A percentile compares a stretch with the other conserved stretches of the same genome.
These are phyloP conservation scores for Pleochaeta shiraiana DNA, from an alignment of 2,329 filamentous ascomycete species.

Conservation along the genomic window DNA sequence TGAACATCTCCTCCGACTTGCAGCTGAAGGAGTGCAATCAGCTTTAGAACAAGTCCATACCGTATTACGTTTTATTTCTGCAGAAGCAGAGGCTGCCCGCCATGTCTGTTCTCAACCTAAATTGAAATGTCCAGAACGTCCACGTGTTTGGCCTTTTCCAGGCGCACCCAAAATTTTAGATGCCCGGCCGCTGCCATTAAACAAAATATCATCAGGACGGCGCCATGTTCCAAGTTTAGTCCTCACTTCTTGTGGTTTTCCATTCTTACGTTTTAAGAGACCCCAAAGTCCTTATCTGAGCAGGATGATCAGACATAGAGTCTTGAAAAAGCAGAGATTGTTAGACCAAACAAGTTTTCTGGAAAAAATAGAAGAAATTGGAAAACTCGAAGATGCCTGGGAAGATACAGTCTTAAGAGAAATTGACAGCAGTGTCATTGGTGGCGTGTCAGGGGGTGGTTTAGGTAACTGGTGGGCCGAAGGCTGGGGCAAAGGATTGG, in stretches of 20 bases:
- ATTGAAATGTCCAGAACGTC: constrained; percentile 6
- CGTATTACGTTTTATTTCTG: constrained; percentile 15
- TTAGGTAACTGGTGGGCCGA: constrained; percentile 11
- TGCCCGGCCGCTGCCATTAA: constrained; percentile 26
- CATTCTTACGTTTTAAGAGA: constrained; percentile 44
- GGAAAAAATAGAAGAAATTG: constrained; percentile 18
- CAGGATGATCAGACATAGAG: constrained; percentile 32
- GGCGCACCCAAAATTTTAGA: constrained; percentile 26
- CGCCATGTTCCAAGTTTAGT: constrained; percentile 35
- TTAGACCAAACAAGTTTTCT: constrained; percentile 21
- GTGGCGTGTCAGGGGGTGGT: constrained; percentile 10
- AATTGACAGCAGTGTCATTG: constrained; percentile 7
- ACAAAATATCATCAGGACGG: constrained; percentile 24
- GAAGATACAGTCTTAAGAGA: constrained; percentile 18
- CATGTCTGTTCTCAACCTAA: constrained; percentile 4
- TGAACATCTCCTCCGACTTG: constrained; percentile 14
- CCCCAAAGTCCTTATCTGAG: constrained; percentile 38
- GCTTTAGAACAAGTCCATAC: constrained; percentile 16
- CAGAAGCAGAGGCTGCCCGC: background rate
- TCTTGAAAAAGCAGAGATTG: constrained; percentile 23
- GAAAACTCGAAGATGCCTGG: constrained; percentile 26
- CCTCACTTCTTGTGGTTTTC: constrained; percentile 30
- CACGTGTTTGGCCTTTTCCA: constrained; percentile 12
- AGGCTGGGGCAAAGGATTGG: background rate
- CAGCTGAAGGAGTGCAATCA: constrained; percentile 10